Base-by-base conservation (phyloP, 2,329 filamentous ascomycete species). In the Colletotrichum sp. region DNA sequence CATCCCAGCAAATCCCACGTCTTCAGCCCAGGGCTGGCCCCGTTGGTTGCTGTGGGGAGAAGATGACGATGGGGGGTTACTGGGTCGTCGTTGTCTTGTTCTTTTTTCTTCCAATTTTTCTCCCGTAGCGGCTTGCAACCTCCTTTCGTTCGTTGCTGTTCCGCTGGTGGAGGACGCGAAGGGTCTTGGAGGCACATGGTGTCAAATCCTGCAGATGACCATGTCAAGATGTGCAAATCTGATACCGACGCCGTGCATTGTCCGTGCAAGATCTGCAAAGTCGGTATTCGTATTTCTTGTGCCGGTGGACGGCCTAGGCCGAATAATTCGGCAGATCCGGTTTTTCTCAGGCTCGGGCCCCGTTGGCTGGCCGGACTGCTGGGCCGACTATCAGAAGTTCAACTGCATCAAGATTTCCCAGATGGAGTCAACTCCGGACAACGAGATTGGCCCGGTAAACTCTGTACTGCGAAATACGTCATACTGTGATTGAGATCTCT, bases 21-120 rank as follows among this genome's bases (percentile, higher is more conserved):
- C 69, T 72, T 72, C 72, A 67, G 63, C 72, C 72, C 69, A 75
- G 72, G 72, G 69, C 72, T 67, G 72, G 72, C 69, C 63, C 72
- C 72, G 72, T 75, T 72, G 72, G 72, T 75, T 75, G 72, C 72
- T 75, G 69, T 75, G 72, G 72, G 72, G 72, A 75, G 72, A 72
- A 75, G 63, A 75, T 76, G 73, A 76, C 73, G 70, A 76, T 76
- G 73, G 73, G 73, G 69, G 64, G 65, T 68, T 59, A 75, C 62
- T 55, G 72, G 72, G 62, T 68, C 73, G 44, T 52, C 49, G 44
- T 44, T 34, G 16, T 70, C 18, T 68, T 69, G 26, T 49, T 57
- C 60, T 49, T 36, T 63, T 66, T 55, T 68, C 26, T 65, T 57
- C 21, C 49, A 16, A 71, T 44, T 57, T 63, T 72, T 75, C 62